Percentiles rank a stretch among this genome's conserved stretches.
phyloP scores from a whole-genome alignment of 257 asterid species.

The Salvia rosmarinus region DNA sequence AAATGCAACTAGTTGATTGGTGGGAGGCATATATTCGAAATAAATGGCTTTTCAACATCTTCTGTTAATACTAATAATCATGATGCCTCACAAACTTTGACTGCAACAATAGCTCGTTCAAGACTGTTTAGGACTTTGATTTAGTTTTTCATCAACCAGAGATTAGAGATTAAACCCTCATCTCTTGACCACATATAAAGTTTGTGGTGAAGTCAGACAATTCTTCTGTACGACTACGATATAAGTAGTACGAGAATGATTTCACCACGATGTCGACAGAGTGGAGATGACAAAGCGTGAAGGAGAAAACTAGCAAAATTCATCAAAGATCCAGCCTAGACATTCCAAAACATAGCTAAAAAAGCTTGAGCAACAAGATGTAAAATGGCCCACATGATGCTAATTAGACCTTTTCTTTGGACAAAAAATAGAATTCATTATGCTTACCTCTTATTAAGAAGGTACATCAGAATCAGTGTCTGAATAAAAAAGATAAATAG shows the following conservation, averaged over 20 bases:
- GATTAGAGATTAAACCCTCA: not conserved
- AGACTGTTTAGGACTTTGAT: not conserved
- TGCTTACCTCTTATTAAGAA: constrained; percentile 17
- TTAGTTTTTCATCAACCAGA: too few relatives aligned
- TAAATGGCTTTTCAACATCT: constrained; percentile 35
- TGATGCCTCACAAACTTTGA: constrained; percentile 30
- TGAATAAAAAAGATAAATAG: constrained; percentile 20
- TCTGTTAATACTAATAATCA: constrained; percentile 32
- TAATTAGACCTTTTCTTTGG: not conserved
- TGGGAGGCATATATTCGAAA: constrained; percentile 37
- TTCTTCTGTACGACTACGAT: too few relatives aligned
- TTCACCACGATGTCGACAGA: too few relatives aligned
- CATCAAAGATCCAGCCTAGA: constrained; percentile 14
- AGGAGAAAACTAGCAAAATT: constrained; percentile 19
- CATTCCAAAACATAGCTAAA: not conserved
- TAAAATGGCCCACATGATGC: constrained; percentile 27
- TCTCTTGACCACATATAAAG: too few relatives aligned
- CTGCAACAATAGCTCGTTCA: not conserved
- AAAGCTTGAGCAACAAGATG: constrained; percentile 2
- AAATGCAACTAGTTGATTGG: constrained; percentile 11
- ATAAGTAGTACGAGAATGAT: too few relatives aligned
- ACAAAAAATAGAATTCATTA: constrained; percentile 28
- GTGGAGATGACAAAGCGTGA: too few relatives aligned
- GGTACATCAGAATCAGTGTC: constrained; percentile 14
- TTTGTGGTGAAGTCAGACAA: too few relatives aligned